Evolutionary conservation across 495 filamentous ascomycete species (phyloP).

Genomic region (Aspergillus affinis): DNA sequence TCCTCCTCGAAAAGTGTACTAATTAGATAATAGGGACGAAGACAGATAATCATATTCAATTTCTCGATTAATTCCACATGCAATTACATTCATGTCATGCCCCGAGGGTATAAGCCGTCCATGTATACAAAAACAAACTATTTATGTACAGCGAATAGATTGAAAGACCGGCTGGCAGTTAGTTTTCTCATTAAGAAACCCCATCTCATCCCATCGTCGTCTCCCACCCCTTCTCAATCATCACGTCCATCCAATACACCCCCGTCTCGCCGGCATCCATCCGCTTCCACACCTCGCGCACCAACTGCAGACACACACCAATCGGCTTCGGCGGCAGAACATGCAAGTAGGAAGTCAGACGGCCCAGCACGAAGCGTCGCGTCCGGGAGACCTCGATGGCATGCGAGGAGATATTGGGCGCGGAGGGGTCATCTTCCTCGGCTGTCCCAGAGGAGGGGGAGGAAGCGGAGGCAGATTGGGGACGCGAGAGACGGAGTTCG

Average conservation of each 20-base stretch:
- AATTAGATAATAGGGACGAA: not conserved
- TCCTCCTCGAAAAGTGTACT: no score
- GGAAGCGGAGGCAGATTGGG: conserved; percentile 9
- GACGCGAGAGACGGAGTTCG: conserved; percentile 46
- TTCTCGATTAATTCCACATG: not conserved
- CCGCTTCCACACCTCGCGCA: conserved; percentile 52
- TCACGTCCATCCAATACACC: conserved; percentile 56
- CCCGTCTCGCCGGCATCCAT: conserved; percentile 44
- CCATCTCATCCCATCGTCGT: conserved; percentile 51
- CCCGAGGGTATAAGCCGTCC: not conserved
- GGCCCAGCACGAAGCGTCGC: conserved; percentile 46
- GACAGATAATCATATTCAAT: not conserved
- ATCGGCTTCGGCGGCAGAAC: conserved; percentile 55
- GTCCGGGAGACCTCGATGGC: conserved; percentile 49
- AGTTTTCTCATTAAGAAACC: not conserved
- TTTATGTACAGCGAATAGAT: not conserved
- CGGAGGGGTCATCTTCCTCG: conserved; percentile 9
- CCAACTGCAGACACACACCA: conserved; percentile 44
- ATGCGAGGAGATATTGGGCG: conserved; percentile 41
- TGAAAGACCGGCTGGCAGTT: not conserved
- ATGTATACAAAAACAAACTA: not conserved
- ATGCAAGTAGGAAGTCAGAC: conserved; percentile 46
- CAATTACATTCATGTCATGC: not conserved
- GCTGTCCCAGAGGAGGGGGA: conserved; percentile 4
- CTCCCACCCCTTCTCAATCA: conserved; percentile 58